phyloP scores from a whole-genome alignment of 2,329 filamentous ascomycete genomes.

The Scytalidium lignicola region DNA sequence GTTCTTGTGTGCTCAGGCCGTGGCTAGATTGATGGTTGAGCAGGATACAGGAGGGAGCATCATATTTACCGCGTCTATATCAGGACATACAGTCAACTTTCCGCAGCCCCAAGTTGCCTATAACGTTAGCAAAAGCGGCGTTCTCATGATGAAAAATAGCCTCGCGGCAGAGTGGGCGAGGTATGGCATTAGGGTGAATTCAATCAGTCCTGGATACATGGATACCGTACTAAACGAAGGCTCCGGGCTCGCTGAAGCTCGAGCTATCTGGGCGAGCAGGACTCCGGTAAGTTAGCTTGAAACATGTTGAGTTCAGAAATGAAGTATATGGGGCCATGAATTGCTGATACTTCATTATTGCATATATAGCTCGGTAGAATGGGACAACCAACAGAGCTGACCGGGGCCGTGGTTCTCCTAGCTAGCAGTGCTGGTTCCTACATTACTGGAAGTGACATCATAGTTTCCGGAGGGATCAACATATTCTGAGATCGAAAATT shows the following conservation, averaged over 20 bases:
- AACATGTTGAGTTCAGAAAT: not conserved
- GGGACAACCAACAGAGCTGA: conserved; percentile 58
- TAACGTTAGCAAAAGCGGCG: conserved; percentile 65
- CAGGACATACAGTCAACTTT: conserved; percentile 63
- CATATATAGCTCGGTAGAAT: conserved; percentile 45
- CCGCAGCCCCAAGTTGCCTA: conserved; percentile 69
- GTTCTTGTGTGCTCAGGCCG: conserved; percentile 66
- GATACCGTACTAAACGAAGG: conserved; percentile 57
- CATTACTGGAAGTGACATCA: conserved; percentile 58
- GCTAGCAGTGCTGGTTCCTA: conserved; percentile 58
- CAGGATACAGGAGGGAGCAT: conserved; percentile 53
- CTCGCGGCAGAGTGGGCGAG: conserved; percentile 69
- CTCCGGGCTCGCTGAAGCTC: conserved; percentile 47
- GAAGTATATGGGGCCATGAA: not conserved
- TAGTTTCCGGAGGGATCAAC: conserved; percentile 54
- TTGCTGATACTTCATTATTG: too few relatives aligned
- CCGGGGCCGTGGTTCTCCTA: conserved; percentile 56
- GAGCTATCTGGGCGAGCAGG: conserved; percentile 50
- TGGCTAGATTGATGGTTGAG: conserved; percentile 47
- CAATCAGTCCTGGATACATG: conserved; percentile 70
- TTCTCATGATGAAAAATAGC: conserved; percentile 57
- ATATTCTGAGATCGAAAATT: conserved; percentile 22
- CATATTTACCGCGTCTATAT: conserved; percentile 62
- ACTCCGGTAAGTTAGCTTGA: conserved; percentile 43
- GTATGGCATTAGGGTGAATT: conserved; percentile 67